Evolutionary conservation across 768 basidiomycete species (phyloP).

Genomic region (Lactifluus volemus): DNA sequence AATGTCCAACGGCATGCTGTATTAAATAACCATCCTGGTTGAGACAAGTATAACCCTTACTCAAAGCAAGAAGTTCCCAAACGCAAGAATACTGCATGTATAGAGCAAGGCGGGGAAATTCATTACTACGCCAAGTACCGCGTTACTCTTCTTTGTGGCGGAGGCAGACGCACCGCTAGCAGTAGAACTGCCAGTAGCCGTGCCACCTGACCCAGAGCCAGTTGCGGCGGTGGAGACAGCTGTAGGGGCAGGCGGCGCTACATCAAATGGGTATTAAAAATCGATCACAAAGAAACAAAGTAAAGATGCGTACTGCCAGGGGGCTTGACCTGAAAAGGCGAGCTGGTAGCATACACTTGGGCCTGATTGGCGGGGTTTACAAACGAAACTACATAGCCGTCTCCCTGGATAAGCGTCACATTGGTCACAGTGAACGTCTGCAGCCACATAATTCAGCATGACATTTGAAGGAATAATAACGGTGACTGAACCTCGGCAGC

Average conservation of each 20-base stretch:
- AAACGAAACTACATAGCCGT: conserved; percentile 30
- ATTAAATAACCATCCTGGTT: not conserved
- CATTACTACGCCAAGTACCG: not conserved
- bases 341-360: conserved; percentile 28
- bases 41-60: not conserved
- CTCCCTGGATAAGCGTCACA: conserved; percentile 27
- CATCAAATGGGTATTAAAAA: not conserved
- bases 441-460: conserved; percentile 12
- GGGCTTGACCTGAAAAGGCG: conserved; percentile 30
- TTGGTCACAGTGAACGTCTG: conserved; percentile 25
- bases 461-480: conserved; percentile 1
- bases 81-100: not conserved
- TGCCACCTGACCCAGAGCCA: not conserved
- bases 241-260: conserved; percentile 12
- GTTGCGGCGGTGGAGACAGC: not conserved
- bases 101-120: conserved; percentile 1
- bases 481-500: conserved; percentile 22
- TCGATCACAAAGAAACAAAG: not conserved
- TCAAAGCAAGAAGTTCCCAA: conserved; percentile 11
- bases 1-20: not conserved
- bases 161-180: not conserved
- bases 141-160: not conserved
- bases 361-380: conserved; percentile 27
- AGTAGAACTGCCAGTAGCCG: not conserved
- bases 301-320: conserved; percentile 28